Evolutionary conservation across 768 basidiomycete species (phyloP).

Genomic region (Glaciozyma martinii): DNA sequence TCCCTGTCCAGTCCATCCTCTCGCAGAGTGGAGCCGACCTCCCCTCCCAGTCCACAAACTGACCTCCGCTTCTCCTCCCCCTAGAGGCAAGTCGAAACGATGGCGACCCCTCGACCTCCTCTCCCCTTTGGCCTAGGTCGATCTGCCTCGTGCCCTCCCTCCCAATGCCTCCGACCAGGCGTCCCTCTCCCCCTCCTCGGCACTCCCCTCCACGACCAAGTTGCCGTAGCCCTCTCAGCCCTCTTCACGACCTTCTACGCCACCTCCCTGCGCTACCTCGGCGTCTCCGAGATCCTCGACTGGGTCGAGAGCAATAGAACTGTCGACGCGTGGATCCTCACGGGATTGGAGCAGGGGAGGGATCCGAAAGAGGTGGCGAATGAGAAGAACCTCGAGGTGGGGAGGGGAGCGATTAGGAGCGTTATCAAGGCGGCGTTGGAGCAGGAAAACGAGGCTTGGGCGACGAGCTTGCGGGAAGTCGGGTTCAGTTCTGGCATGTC

Average conservation of each 20-base stretch:
- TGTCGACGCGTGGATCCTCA: slow-evolving; percentile 28
- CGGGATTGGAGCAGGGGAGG: slow-evolving; percentile 26
- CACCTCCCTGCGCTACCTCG: slow-evolving; percentile 24
- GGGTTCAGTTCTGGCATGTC: slow-evolving; percentile 21
- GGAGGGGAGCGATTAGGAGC: slow-evolving; percentile 21
- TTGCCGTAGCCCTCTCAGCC: slow-evolving; percentile 9
- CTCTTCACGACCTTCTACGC: slow-evolving; percentile 30
- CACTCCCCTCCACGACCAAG: slow-evolving; percentile 21
- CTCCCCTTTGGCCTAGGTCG: slow-evolving; percentile 1
- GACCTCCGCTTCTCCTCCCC: too few species aligned
- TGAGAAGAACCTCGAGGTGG: slow-evolving; percentile 26
- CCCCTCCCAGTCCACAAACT: too few species aligned
- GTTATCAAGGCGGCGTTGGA: slow-evolving; percentile 24
- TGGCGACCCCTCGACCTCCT: not conserved
- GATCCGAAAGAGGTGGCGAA: slow-evolving; percentile 15
- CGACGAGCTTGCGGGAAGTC: slow-evolving; percentile 23
- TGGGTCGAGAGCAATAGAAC: slow-evolving; percentile 28
- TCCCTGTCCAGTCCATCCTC: too few species aligned
- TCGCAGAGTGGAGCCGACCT: too few species aligned
- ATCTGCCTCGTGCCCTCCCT: not conserved
- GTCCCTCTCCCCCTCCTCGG: slow-evolving; percentile 9
- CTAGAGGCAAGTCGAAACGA: too few species aligned
- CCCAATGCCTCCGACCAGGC: not conserved
- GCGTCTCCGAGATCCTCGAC: slow-evolving; percentile 28
- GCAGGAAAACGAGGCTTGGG: slow-evolving; percentile 29